A percentile compares a stretch with the other conserved stretches of the same genome.
Conservation (phyloP, 805 yeast genomes). For the Lachancea fermentati region DNA sequence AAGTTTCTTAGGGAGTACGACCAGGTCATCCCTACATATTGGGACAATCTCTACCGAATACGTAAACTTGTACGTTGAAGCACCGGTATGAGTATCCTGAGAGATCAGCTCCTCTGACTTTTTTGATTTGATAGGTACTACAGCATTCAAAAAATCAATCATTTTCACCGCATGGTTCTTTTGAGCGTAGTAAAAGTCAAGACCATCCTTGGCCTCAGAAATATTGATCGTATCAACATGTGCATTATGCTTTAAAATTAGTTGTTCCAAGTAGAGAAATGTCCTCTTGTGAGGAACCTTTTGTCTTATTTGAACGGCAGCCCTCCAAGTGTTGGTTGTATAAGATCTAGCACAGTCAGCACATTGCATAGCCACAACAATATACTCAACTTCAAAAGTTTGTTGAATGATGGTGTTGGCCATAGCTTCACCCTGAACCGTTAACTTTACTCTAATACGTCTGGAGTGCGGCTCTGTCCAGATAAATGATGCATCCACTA, state of each 20-base stretch:
- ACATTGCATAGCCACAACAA: conserved; percentile 94
- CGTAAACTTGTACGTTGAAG: conserved; percentile 82
- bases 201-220: conserved; percentile 87
- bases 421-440: conserved; percentile 97
- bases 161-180: conserved; percentile 89
- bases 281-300: conserved; percentile 97
- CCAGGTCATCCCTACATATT: conserved; percentile 93
- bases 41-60: conserved; percentile 93
- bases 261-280: conserved; percentile 89
- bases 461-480: conserved; percentile 99
- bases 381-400: conserved; percentile 87
- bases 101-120: conserved; percentile 89
- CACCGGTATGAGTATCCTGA: conserved; percentile 87
- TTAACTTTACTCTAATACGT: conserved; percentile 82
- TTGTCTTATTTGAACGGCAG: conserved; percentile 95
- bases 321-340: conserved; percentile 97
- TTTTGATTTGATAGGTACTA: conserved; percentile 77
- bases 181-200: conserved; percentile 87
- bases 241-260: conserved; percentile 87
- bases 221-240: conserved; percentile 92
- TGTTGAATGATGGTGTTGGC: conserved; percentile 89
- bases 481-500: conserved; percentile 88
- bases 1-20: conserved; percentile 80
- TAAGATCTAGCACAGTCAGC: conserved; percentile 97
- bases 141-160: conserved; percentile 82